Evolutionary conservation across 495 filamentous ascomycete species (phyloP), one percentile per base, ranked within the genome.

Genomic region (Xylaria curta): DNA sequence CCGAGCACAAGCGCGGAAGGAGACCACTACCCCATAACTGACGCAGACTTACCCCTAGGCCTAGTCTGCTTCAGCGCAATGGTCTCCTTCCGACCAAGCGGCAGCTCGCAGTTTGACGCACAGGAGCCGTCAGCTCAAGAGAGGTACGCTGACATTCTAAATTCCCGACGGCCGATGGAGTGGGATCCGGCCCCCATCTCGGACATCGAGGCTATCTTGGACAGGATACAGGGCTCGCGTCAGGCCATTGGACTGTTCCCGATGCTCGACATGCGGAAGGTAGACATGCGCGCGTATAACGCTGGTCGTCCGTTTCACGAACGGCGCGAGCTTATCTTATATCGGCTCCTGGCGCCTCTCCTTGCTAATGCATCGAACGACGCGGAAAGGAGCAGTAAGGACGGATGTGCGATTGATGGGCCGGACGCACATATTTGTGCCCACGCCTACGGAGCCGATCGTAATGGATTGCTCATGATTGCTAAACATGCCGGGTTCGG

Each of bases 391-490:
- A 28, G 8, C 19, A 4, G 51, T 28, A 42, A 31, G 7, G 60
- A 26, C 8, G 36, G 66, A 15, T 71, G 33, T 8, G 64, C 26
- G 54, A 17, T 72, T 28, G 72, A 72, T 21, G 69, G 73, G 1
- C 76, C 71, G 7, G 77, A 82, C 24, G 81, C 89, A 12, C 90
- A 92, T 77, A 85, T 90, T 5, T 85, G 85, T 69, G 86, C 87
- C 19, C 91, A 93, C 76, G 87, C 91, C 61, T 93, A 89, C 79
- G 86, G 89, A 2, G 87, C 86, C 36, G 91, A 94, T 74, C 85
- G 89, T 51, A 94, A 94, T 76, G 91, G 89, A 0, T 78, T 93
- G 66, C 82, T 91, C 74, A 82, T 92, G 79, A 83, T 90, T 44
- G 83, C 85, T 4, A 89, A 92, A 47, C 85, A 91, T 7, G 71